A percentile compares a stretch with the other conserved stretches of the same genome.
These are phyloP conservation scores for Lactarius tabidus DNA, from an alignment of 768 basidiomycete genomes.

Conservation along the genomic window DNA sequence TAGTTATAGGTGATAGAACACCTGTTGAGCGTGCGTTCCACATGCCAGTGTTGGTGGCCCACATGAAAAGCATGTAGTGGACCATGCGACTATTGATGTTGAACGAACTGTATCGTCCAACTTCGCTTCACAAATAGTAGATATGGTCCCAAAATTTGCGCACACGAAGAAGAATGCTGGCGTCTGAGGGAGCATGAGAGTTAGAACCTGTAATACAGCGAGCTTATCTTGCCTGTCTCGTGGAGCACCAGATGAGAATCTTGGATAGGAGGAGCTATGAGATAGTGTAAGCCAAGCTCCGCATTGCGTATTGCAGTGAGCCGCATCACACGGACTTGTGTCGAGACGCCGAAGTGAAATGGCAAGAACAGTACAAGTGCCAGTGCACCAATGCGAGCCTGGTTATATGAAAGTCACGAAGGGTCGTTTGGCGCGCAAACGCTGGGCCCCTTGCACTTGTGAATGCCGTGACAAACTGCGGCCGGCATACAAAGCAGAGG, in stretches of 20 bases:
- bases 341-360: no score
- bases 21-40: slow-evolving; percentile 89
- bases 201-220: slow-evolving; percentile 1
- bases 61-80: slow-evolving; percentile 87
- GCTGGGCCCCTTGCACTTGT: no score
- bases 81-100: slow-evolving; percentile 86
- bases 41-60: slow-evolving; percentile 87
- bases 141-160: slow-evolving; percentile 68
- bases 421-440: no score
- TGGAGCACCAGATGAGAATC: slow-evolving; percentile 47
- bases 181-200: slow-evolving; percentile 48
- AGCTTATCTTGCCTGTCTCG: slow-evolving; percentile 67
- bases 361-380: no score
- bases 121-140: slow-evolving; percentile 70
- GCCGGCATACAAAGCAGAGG: no score
- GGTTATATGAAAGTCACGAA: no score
- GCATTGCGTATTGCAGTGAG: slow-evolving; percentile 83
- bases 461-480: no score
- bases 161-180: slow-evolving; percentile 87
- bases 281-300: slow-evolving; percentile 92
- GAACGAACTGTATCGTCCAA: slow-evolving; percentile 77
- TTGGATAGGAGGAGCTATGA: slow-evolving; percentile 70
- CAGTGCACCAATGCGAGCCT: no score
- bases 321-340: no score
- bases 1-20: slow-evolving; percentile 35